Evolutionary conservation across 176 grass and related monocot genomes (phyloP), one percentile per base, ranked within the genome.

Genomic region (Oryza glaberrima): DNA sequence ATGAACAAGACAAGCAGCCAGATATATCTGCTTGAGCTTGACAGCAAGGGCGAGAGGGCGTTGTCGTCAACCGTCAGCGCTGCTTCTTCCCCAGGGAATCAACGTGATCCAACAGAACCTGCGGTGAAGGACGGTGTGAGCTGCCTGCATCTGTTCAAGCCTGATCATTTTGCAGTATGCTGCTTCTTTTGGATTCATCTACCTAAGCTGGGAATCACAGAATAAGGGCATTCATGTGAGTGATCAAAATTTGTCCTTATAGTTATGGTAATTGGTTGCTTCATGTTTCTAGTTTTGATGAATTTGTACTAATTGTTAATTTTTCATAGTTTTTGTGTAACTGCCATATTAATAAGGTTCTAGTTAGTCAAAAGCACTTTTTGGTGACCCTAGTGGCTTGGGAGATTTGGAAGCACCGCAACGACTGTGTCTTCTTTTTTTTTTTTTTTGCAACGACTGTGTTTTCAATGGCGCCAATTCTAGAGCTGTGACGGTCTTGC

Each of bases 61-160:
- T 80, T 86, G 77, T 86, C 69, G 69, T 30, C 77, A 67, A 49
- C 84, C 19, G 13, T 72, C 76, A 79, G 13, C 14, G 63, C 44
- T 14, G 32, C 52, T 20, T 67, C 52, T 20, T 54, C 11, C 14
- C 45, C 60, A 75, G 85, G 61, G 71, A 86, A 87, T 81, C 78
- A 81, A 81, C 85, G 63, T 81, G 77, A 76, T 69, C 70, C 10
- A 81, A 76, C 78, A 81, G 78, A 81, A 81, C 34, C 63, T 81
- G 47, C 11, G 61, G 52, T 81, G 60, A 86, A 67, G 61, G 46
- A 34, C 67, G 26, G 12, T 46, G 73, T 64, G 36, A 85, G 40
- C 11, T 71, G 75, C 36, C 11, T 71, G 75, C 36, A 48, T 45
- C 83, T 35, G 25, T 1, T 45, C 20, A 7, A 63, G 1, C 78